These are phyloP conservation scores for Collybia sordida DNA, from an alignment of 768 basidiomycete species.

Conservation along the genomic window DNA sequence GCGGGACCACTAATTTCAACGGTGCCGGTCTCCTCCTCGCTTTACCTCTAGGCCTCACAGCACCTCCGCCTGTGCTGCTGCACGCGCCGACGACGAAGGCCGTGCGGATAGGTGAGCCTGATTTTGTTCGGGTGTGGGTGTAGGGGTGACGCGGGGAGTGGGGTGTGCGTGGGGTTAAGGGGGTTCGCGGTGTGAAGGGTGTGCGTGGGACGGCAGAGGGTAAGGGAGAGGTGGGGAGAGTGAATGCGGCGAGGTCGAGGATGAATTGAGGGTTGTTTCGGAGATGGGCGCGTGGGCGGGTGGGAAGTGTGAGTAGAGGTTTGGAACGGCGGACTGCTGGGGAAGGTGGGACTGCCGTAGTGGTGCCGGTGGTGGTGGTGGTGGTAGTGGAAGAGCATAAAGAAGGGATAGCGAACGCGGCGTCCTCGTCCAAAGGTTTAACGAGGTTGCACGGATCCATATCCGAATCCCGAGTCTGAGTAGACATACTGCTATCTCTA, in stretches of 20 bases:
- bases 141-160: not conserved
- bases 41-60: slow-evolving; percentile 17
- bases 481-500: slow-evolving; percentile 47
- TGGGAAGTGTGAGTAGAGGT: slow-evolving; percentile 32
- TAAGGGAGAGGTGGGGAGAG: slow-evolving; percentile 17
- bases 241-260: slow-evolving; percentile 35
- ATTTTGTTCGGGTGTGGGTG: not conserved
- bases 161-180: slow-evolving; percentile 1
- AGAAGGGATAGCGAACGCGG: slow-evolving; percentile 15
- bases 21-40: slow-evolving; percentile 36
- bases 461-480: slow-evolving; percentile 45
- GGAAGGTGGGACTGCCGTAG: slow-evolving; percentile 21
- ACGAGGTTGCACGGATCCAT: slow-evolving; percentile 51
- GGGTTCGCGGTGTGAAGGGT: slow-evolving; percentile 8
- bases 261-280: slow-evolving; percentile 33
- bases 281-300: slow-evolving; percentile 34
- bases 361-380: slow-evolving; percentile 23
- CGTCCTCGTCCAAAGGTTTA: slow-evolving; percentile 28
- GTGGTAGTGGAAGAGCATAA: not conserved
- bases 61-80: not conserved
- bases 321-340: slow-evolving; percentile 34
- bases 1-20: slow-evolving; percentile 27
- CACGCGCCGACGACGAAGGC: slow-evolving; percentile 1
- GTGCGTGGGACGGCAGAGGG: not conserved
- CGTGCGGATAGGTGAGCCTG: slow-evolving; percentile 5